Evolutionary conservation across 306 rosid species (phyloP).

Genomic region (Myrica gale): DNA sequence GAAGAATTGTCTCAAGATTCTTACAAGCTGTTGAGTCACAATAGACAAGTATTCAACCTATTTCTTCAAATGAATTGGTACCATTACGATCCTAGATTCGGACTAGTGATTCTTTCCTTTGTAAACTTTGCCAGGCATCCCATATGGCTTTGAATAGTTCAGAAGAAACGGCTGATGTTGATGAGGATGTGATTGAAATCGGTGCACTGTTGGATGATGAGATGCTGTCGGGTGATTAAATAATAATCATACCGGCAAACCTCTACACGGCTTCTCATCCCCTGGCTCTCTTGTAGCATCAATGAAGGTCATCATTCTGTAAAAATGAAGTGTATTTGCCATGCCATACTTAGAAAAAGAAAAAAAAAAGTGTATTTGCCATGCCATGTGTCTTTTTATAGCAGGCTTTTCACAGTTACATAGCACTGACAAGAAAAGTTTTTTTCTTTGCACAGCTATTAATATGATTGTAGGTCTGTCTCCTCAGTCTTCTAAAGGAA

Average conservation of each 20-base stretch:
- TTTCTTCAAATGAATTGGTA: neutral
- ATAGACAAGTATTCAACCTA: neutral
- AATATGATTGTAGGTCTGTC: neutral
- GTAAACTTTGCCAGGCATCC: constrained; percentile 38
- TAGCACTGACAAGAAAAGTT: neutral
- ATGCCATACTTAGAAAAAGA: too few species aligned
- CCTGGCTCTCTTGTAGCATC: constrained; percentile 32
- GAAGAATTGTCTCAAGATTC: neutral
- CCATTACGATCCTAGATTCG: neutral
- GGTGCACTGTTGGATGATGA: constrained; percentile 78
- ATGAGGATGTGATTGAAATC: constrained; percentile 68
- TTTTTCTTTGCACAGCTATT: neutral
- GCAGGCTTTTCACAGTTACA: neutral
- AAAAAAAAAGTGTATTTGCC: constrained; percentile 33
- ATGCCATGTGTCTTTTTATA: neutral
- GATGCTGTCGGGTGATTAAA: constrained; percentile 65
- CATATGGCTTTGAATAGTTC: constrained; percentile 39
- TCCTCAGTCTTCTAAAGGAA: neutral
- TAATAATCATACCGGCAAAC: constrained; percentile 63
- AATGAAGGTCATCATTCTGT: constrained; percentile 39
- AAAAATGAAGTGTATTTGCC: constrained; percentile 37
- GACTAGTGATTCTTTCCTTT: constrained; percentile 18
- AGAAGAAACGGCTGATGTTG: constrained; percentile 55
- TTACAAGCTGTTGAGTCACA: neutral
- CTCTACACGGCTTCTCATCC: constrained; percentile 37